Evolutionary conservation across 1,139 yeast genomes (phyloP).

Genomic region (Pichia sp.): DNA sequence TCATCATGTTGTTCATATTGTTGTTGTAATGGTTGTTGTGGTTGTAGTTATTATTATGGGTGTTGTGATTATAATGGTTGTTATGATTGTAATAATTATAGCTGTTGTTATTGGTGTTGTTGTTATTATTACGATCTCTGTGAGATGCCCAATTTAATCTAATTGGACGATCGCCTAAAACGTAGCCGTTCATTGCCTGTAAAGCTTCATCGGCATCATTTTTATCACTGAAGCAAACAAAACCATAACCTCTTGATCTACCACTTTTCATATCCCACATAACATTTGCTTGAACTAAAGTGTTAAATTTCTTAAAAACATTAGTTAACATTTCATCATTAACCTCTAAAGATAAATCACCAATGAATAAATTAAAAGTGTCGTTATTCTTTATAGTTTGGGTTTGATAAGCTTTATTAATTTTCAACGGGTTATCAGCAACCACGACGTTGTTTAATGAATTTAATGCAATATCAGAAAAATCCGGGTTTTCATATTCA

Average conservation of each 20-base stretch:
- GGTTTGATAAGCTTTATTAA: conserved; percentile 83
- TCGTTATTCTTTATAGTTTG: conserved; percentile 49
- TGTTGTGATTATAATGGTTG: conserved; percentile 8
- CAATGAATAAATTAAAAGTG: conserved; percentile 73
- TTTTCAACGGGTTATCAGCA: conserved; percentile 48
- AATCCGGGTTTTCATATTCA: conserved; percentile 54
- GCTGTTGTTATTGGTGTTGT: conserved; percentile 12
- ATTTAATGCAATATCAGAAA: conserved; percentile 59
- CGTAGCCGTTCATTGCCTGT: conserved; percentile 66
- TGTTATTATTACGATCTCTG: conserved; percentile 35
- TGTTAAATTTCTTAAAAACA: conserved; percentile 54
- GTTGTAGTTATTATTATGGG: conserved; percentile 11
- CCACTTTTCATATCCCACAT: conserved; percentile 98
- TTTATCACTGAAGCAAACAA: conserved; percentile 67
- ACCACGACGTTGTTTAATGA: conserved; percentile 50
- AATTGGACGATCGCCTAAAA: conserved; percentile 67
- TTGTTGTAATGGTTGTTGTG: conserved; percentile 12
- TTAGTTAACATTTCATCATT: conserved; percentile 64
- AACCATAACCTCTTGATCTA: conserved; percentile 86
- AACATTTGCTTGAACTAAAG: conserved; percentile 78
- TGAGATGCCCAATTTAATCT: conserved; percentile 90
- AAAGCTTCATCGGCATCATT: conserved; percentile 72
- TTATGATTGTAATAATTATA: conserved; percentile 11
- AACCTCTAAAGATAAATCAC: conserved; percentile 78
- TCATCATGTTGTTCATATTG: conserved; percentile 3